A percentile compares a stretch with the other conserved stretches of the same genome.
Conservation (phyloP, 768 basidiomycete genomes). For the Leccinellum rugosiceps region DNA sequence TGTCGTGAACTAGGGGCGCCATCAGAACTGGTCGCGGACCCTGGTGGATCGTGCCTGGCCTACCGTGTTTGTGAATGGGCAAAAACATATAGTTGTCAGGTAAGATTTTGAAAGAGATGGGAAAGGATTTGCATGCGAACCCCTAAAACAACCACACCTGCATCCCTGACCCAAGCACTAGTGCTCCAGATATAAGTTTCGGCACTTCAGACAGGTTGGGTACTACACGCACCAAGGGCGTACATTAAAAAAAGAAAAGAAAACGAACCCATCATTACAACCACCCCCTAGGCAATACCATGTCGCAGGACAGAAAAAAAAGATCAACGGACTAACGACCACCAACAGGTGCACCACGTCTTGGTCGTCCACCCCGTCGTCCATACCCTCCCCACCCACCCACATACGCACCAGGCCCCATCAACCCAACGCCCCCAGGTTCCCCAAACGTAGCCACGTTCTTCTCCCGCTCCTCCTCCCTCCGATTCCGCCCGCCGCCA, state of each 20-base stretch:
- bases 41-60: no score
- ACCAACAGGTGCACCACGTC: conserved; percentile 27
- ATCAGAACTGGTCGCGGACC: no score
- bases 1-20: no score
- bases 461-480: conserved; percentile 81
- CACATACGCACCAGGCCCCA: conserved; percentile 79
- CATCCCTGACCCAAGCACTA: no score
- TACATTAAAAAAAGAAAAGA: conserved; percentile 2
- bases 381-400: conserved; percentile 75
- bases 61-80: no score
- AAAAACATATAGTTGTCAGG: no score
- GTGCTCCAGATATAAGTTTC: not conserved
- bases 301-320: not conserved
- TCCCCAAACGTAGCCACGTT: conserved; percentile 89
- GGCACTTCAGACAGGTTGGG: not conserved
- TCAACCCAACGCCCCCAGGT: conserved; percentile 71
- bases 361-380: conserved; percentile 42
- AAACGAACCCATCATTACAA: not conserved
- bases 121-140: no score
- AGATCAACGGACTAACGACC: conserved; percentile 16
- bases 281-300: not conserved
- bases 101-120: no score
- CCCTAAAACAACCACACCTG: no score
- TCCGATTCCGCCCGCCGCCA: conserved; percentile 58
- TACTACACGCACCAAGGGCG: not conserved